These are phyloP conservation scores for Syncephalastrum contaminatum DNA, from an alignment of 371 early-diverging fungal genomes.

Conservation along the genomic window DNA sequence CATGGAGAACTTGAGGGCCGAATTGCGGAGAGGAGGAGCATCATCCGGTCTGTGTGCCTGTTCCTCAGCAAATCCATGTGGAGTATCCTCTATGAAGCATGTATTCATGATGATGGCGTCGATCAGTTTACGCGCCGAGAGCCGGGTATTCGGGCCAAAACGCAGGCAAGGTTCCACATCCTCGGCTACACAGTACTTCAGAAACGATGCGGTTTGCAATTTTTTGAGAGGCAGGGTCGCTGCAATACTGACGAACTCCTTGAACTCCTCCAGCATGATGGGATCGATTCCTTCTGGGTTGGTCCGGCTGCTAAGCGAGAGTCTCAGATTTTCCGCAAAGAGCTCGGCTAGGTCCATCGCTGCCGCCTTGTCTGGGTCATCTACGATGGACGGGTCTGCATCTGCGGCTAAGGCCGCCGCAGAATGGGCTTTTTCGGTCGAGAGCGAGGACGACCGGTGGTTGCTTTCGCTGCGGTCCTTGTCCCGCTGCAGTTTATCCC, in stretches of 20 bases:
- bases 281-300: constrained; percentile 48
- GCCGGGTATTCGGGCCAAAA: constrained; percentile 85
- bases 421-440: constrained; percentile 1
- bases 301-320: constrained; percentile 1
- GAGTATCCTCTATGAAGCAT: constrained; percentile 71
- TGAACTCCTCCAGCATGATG: constrained; percentile 73
- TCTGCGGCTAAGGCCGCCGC: not conserved
- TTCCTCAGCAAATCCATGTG: constrained; percentile 69
- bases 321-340: constrained; percentile 5
- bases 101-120: constrained; percentile 85
- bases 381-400: not conserved
- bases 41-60: constrained; percentile 48
- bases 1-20: constrained; percentile 56
- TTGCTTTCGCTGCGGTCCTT: constrained; percentile 7
- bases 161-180: constrained; percentile 89
- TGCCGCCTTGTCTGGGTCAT: constrained; percentile 18
- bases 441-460: not conserved
- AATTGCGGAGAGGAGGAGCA: constrained; percentile 50
- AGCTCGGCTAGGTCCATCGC: constrained; percentile 15
- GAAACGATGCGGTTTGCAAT: constrained; percentile 71
- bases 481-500: constrained; percentile 64
- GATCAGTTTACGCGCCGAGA: constrained; percentile 81
- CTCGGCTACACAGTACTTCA: constrained; percentile 81
- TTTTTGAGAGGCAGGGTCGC: constrained; percentile 61
- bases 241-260: constrained; percentile 70